Percentiles rank a stretch among this genome's conserved stretches.
These are phyloP conservation scores for Botryococcus braunii DNA, from an alignment of 163 green algal species.

Conservation along the genomic window DNA sequence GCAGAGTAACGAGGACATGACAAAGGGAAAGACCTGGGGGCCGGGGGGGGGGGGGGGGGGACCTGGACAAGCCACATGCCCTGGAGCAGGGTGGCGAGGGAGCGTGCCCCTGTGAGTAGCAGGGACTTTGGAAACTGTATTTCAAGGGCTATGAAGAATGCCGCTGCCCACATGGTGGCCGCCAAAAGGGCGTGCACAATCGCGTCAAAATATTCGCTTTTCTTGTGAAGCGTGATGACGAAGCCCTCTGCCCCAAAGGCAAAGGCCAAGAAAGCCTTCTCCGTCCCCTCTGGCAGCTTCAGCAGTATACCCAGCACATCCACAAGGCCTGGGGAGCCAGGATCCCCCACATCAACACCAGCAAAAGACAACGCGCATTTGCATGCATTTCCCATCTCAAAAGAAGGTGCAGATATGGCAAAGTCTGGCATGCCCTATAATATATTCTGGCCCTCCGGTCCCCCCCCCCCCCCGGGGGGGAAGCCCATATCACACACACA, in stretches of 20 bases:
- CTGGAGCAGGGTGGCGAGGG: constrained; percentile 15
- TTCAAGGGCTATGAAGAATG: constrained; percentile 19
- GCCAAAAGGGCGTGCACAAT: constrained; percentile 33
- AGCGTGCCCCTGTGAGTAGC: constrained; percentile 11
- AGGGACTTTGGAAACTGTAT: constrained; percentile 8
- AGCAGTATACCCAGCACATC: constrained; percentile 24
- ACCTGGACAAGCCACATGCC: constrained; percentile 32
- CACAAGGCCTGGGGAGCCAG: constrained; percentile 14
- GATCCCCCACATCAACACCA: not conserved
- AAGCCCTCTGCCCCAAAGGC: constrained; percentile 29
- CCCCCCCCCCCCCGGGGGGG: too few relatives aligned
- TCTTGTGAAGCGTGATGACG: constrained; percentile 39
- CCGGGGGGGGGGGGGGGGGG: too few relatives aligned
- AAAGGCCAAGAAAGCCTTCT: constrained; percentile 21
- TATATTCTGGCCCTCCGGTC: too few relatives aligned
- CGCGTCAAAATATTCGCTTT: constrained; percentile 33
- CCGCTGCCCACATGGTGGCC: constrained; percentile 24
- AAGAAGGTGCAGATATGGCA: not conserved
- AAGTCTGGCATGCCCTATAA: not conserved
- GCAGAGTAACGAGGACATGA: too few relatives aligned
- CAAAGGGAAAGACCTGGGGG: too few relatives aligned
- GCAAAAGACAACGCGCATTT: not conserved
- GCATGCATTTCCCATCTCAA: not conserved
- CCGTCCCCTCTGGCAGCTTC: constrained; percentile 20
- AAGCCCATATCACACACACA: too few relatives aligned